Evolutionary conservation across 257 asterid species (phyloP).

Genomic region (Gentiana macrophylla): DNA sequence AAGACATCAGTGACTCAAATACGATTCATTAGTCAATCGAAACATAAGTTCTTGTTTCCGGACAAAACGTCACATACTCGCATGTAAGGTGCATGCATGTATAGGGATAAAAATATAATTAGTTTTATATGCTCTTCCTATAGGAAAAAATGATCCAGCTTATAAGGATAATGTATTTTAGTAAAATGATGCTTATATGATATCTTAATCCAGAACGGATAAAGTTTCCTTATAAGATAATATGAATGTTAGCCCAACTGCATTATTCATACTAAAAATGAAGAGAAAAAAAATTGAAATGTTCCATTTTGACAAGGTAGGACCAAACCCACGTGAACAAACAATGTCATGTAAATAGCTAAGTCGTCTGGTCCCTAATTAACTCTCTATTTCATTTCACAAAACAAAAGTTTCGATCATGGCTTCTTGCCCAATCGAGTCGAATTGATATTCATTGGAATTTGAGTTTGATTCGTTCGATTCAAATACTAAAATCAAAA

Average conservation of each 20-base stretch:
- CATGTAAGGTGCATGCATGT: too few species aligned
- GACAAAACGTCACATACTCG: too few species aligned
- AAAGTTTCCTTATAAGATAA: slow-evolving; percentile 19
- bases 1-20: too few species aligned
- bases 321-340: slow-evolving; percentile 84
- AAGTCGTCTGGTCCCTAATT: slow-evolving; percentile 18
- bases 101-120: slow-evolving; percentile 1
- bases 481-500: too few species aligned
- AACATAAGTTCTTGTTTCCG: too few species aligned
- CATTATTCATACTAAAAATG: slow-evolving; percentile 9
- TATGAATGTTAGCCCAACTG: slow-evolving; percentile 12
- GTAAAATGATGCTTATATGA: slow-evolving; percentile 20
- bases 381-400: slow-evolving; percentile 28
- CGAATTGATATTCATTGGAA: too few species aligned
- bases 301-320: slow-evolving; percentile 27
- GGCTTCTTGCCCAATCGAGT: slow-evolving; percentile 18
- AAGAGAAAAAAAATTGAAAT: too few species aligned
- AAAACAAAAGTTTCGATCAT: slow-evolving; percentile 1
- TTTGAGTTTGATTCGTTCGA: too few species aligned
- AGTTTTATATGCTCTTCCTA: slow-evolving; percentile 8
- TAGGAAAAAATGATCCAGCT: slow-evolving; percentile 21
- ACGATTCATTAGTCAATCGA: too few species aligned
- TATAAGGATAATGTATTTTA: slow-evolving; percentile 26
- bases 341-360: slow-evolving; percentile 24
- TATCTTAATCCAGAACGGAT: slow-evolving; percentile 41